These are phyloP conservation scores for Phytophthora sp. DNA, from an alignment of 352 stramenopile species.

Conservation along the genomic window DNA sequence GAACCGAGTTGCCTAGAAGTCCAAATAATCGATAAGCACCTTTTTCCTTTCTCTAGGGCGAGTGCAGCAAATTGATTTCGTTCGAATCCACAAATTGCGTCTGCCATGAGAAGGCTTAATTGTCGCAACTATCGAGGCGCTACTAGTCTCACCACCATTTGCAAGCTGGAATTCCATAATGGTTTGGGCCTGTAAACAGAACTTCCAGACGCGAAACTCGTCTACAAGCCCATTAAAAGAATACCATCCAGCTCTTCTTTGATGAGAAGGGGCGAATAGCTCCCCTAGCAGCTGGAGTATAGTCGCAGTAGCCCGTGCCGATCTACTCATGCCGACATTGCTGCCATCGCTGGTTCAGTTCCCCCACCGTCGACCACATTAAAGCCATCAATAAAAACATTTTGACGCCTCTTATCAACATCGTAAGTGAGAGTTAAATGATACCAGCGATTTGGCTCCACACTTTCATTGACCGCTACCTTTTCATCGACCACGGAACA, in stretches of 20 bases:
- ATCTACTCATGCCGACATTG: constrained; percentile 7
- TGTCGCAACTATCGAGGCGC: not conserved
- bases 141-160: not conserved
- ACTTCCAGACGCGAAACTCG: constrained; percentile 15
- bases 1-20: too few relatives aligned
- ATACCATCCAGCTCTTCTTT: constrained; percentile 16
- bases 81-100: not conserved
- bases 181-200: not conserved
- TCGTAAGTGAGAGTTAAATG: constrained; percentile 21
- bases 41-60: constrained; percentile 2
- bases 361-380: not conserved
- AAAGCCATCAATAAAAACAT: constrained; percentile 13
- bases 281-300: not conserved
- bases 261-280: not conserved
- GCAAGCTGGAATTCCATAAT: not conserved
- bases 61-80: not conserved
- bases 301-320: constrained; percentile 2
- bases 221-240: constrained; percentile 22
- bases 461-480: not conserved
- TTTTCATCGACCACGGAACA: constrained; percentile 9
- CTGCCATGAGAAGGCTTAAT: constrained; percentile 2
- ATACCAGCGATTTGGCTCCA: constrained; percentile 18
- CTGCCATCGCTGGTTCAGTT: constrained; percentile 8
- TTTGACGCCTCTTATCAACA: not conserved
- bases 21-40: too few relatives aligned